Evolutionary conservation across 1,284 basidiomycete species (phyloP), one percentile per base, ranked within the genome.

Genomic region (Ceratorhiza oryzae-sativae): DNA sequence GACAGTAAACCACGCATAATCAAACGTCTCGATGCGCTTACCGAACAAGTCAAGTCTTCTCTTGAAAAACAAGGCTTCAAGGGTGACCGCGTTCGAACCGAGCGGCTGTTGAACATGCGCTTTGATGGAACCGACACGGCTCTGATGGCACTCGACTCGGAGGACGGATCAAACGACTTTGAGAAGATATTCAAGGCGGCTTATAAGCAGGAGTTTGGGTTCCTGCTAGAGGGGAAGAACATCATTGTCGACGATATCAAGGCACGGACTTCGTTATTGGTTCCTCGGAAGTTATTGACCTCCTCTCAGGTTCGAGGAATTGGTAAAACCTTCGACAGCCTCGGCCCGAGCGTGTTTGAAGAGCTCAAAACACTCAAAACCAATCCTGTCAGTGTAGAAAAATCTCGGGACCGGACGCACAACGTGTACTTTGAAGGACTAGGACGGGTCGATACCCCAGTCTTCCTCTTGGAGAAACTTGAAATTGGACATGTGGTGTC

Each of bases 241-340:
- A 87, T 98, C 76, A 87, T 94, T 56, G 91, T 97, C 10, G 95
- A 97, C 79, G 95, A 98, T 81, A 84, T 98, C 80, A 94, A 97
- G 83, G 94, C 92, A 73, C n/a, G n/a, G n/a, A 83, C 73, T 3
- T 39, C 59, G 30, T 41, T 34, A 30, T 27, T 62, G 15, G 46
- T 36, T 18, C 8, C 41, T 9, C 8, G 8, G 4, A 1, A 39
- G 10, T 10, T 34, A 49, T 15, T 61, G 25, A 56, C 32, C 9
- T 20, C 12, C 27, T 41, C 20, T 3, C 58, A 85, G 83, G 84
- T 86, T n/a, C 89, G 91, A 62, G 91, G 91, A 0, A 90, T 94
- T 46, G 95, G 95, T 61, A 95, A 93, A 81, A 94, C 94, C 0
- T 96, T 94, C 80, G 93, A 95, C 79, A 84, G 85, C 2, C 86